These are phyloP conservation scores for Vickermania spadyakhi DNA, from an alignment of 208 protist species.

Conservation along the genomic window DNA sequence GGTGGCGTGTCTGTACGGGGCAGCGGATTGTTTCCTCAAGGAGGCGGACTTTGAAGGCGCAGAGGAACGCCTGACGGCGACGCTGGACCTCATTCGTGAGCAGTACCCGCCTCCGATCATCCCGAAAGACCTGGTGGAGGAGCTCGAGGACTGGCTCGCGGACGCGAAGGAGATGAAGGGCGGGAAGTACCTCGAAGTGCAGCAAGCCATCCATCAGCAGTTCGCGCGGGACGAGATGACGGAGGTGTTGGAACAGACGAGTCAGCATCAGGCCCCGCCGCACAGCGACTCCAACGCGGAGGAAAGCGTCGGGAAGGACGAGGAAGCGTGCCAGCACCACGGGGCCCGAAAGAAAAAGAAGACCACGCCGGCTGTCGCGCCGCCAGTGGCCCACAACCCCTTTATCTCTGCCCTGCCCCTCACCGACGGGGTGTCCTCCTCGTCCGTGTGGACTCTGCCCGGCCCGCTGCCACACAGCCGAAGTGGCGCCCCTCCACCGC, in stretches of 20 bases:
- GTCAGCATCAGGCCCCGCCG: conserved; percentile 41
- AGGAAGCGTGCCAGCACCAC: background rate
- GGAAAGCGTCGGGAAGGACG: conserved; percentile 1
- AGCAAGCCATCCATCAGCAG: conserved; percentile 60
- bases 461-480: conserved; percentile 13
- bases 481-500: background rate
- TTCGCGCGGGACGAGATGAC: conserved; percentile 38
- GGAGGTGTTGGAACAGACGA: background rate
- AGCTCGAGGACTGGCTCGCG: conserved; percentile 63
- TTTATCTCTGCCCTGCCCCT: conserved; percentile 58
- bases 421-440: conserved; percentile 14
- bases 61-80: conserved; percentile 49
- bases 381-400: conserved; percentile 18
- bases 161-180: conserved; percentile 76
- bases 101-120: conserved; percentile 39
- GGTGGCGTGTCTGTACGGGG: conserved; percentile 55
- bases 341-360: no score
- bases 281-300: conserved; percentile 47
- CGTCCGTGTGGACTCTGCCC: conserved; percentile 67
- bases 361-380: no score
- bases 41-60: conserved; percentile 78
- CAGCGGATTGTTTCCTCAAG: conserved; percentile 81
- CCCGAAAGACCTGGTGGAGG: conserved; percentile 28
- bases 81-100: conserved; percentile 43
- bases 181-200: conserved; percentile 54